Evolutionary conservation across 2,329 filamentous ascomycete species (phyloP), one percentile per base, ranked within the genome.

Genomic region (Coniochaeta ligniaria): DNA sequence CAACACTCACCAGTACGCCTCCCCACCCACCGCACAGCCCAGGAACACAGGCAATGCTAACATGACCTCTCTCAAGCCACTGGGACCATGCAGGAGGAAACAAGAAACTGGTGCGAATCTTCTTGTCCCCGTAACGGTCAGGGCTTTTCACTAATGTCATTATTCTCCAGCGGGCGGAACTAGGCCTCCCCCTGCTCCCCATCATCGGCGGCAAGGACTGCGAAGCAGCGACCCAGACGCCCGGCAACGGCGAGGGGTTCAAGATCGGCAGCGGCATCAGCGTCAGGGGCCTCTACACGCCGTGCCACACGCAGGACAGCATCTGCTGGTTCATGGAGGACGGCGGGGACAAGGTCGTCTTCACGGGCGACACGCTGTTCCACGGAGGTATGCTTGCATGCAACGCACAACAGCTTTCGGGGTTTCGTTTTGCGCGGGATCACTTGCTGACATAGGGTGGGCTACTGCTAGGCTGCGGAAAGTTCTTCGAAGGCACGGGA

Each of bases 241-340:
- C 94, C 0, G 75, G 77, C 2, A 84, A 98, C 72, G 86, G 87
- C 43, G 85, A 91, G 65, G 85, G 80, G 3, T 96, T 97, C 80
- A 88, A 85, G 64, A 85, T 99, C 63, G 95, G 95, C 63, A 95
- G 95, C 60, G 82, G 83, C 66, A 95, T 99, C 73, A 82, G 83
- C 16, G 89, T 97, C 61, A 94, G 85, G 71, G 90, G 91, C 26
- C 79, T 98, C n/a, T 90, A 98, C 76, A 99, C 95, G 14, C 95
- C 95, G 1, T 99, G 95, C 74, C 95, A 99, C 73, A 99, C 95
- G 1, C 93, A 97, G 77, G 95, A 99, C 77, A 97, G 93, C 74
- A 96, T 99, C 72, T 99, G 95, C 80, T 99, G 88, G 79, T 91
- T 87, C 67, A 87, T 95, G 79, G 85, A 96, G 75, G 94, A 99